phyloP scores from a whole-genome alignment of 2,329 filamentous ascomycete species.

The Ilyonectria sp. region DNA sequence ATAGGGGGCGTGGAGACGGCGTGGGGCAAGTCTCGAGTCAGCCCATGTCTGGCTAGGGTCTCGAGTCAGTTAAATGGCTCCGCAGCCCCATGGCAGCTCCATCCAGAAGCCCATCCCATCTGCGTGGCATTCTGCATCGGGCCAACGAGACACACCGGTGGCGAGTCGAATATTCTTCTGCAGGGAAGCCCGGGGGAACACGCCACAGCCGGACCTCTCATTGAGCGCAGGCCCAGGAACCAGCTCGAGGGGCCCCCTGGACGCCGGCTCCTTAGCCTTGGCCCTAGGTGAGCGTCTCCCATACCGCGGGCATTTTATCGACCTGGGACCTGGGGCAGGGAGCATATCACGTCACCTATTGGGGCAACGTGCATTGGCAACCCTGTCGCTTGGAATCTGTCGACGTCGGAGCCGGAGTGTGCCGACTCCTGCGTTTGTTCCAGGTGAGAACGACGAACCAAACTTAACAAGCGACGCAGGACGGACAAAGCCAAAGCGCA shows the following conservation, averaged over 20 bases:
- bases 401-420: not conserved
- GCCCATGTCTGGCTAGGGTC: not conserved
- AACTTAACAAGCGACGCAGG: too few species aligned
- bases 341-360: not conserved
- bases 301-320: not conserved
- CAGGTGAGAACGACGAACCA: not conserved
- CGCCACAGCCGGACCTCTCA: constrained; percentile 1
- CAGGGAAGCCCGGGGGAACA: constrained; percentile 1
- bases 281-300: not conserved
- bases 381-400: not conserved
- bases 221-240: not conserved
- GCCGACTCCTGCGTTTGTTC: not conserved
- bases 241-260: too few species aligned
- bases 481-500: not conserved
- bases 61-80: constrained; percentile 25
- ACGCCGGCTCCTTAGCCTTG: too few species aligned
- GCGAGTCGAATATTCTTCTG: not conserved
- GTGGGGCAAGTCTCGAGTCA: not conserved
- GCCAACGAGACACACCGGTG: not conserved
- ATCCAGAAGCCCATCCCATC: constrained; percentile 8
- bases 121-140: constrained; percentile 10
- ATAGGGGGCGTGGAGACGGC: not conserved
- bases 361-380: not conserved
- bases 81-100: not conserved
- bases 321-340: not conserved